Conservation (phyloP, 2,329 filamentous ascomycete genomes). For the Didymosphaeria variabile region DNA sequence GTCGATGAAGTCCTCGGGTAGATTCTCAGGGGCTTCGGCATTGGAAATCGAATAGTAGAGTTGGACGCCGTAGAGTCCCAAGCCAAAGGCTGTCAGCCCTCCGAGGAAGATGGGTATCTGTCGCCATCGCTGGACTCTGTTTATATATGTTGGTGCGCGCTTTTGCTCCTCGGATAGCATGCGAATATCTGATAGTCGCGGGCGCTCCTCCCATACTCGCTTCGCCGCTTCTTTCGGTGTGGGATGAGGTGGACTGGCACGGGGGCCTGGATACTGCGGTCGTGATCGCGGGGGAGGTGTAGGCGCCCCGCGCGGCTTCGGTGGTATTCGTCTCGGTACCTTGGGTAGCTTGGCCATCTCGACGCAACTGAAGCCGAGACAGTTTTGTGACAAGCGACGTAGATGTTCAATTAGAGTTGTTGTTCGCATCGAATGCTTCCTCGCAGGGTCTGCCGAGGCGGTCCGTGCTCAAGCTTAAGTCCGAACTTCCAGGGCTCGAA, state of each 20-base stretch:
- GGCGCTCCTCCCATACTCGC: conserved; percentile 37
- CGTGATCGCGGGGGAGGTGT: conserved; percentile 27
- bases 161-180: conserved; percentile 40
- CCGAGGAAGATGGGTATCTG: conserved; percentile 45
- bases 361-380: conserved; percentile 14
- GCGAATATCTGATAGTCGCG: conserved; percentile 34
- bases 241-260: not conserved
- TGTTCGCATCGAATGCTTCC: conserved; percentile 18
- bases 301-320: conserved; percentile 24
- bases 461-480: conserved; percentile 15
- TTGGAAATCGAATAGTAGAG: conserved; percentile 46
- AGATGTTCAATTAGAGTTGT: conserved; percentile 28
- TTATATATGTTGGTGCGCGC: conserved; percentile 35
- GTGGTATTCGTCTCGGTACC: conserved; percentile 32
- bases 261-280: conserved; percentile 20
- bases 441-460: conserved; percentile 17
- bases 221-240: conserved; percentile 11
- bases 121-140: conserved; percentile 40
- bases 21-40: conserved; percentile 32
- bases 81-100: conserved; percentile 46
- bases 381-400: conserved; percentile 18
- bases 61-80: conserved; percentile 53
- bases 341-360: conserved; percentile 47
- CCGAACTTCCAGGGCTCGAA: not conserved
- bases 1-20: conserved; percentile 54